Evolutionary conservation across 176 grass and related monocot genomes (phyloP), one percentile per base, ranked within the genome.

Genomic region (Stipa capillata): DNA sequence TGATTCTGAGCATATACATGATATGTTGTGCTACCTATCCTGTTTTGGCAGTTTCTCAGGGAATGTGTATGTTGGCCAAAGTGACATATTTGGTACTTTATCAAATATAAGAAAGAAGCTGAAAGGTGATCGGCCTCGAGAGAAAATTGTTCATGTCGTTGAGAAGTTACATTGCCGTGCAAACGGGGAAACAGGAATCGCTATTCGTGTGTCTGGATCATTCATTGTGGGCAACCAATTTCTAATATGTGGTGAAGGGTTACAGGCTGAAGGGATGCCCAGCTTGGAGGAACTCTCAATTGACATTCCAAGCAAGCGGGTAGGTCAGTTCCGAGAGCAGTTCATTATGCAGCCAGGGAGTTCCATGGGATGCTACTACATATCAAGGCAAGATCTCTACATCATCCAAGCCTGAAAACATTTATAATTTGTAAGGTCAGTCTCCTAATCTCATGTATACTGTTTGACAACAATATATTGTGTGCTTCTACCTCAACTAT

Each of bases 91-190:
- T 87, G 73, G 85, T 48, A 76, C 56, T 51, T 48, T 98, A 63
- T 90, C 92, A 73, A 89, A 89, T 70, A 85, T 94, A 89, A 85
- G 96, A 47, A 90, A 83, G 58, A 94, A 94, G 85, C 57, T 98
- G 79, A 89, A 83, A 48, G 96, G 96, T 37, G 81, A 92, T 17
- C 77, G 81, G 13, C 87, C 92, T 44, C 65, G 65, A 34, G 96
- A 94, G 79, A 98, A 93, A 88, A 89, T 98, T 40, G 90, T 94
- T 35, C 96, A 98, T 90, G 85, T 98, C n/a, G 81, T 94, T 7
- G 90, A 98, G 82, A 98, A 94, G 78, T 87, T 94, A 54, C 87
- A 91, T 50, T 98, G 92, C 34, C 90, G 88, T 20, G 40, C 83
- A 2, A 69, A 89, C 7, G 87, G 74, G 67, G 83, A 87, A 74